Evolutionary conservation across 2,329 filamentous ascomycete genomes (phyloP), one percentile per base, ranked within the genome.

Genomic region (Cordyceps militaris): DNA sequence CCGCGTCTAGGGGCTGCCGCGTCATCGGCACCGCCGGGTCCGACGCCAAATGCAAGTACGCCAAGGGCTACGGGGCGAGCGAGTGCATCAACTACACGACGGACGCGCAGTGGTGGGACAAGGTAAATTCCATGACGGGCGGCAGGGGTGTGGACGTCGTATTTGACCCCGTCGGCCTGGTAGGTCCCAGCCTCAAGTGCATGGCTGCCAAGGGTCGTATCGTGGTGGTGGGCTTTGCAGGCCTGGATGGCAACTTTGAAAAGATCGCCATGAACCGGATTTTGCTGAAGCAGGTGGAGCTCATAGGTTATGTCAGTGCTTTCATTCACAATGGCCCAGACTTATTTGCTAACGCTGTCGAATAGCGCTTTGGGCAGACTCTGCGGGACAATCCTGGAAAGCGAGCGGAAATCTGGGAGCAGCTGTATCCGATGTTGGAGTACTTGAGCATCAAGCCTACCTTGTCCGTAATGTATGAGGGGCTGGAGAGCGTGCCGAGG

Each of bases 181-280:
- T 85, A 8, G 74, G 79, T 60, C 74, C 75, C 59, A 80, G 78
- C 40, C 65, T 85, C 28, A 76, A 76, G 59, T 82, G 80, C 61
- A 67, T 82, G 32, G 79, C 73, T 24, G 78, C 82, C 64, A 73
- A 75, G 36, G 82, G 81, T 0, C 70, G 76, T 32, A 68, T 86
- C 19, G 72, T 86, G 2, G 70, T 85, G 28, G 73, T 84, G 2
- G 82, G 82, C 0, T 86, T 85, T 64, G 82, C 81, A 6, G 82
- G 78, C 1, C 71, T 76, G 50, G 74, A 67, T 16, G 79, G 79
- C 0, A 68, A 76, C 8, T 78, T 84, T 70, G 82, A 85, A 65
- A 71, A 73, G 40, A 71, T 84, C 49, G 73, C 74, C 30, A 78
- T 81, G 73, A 83, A 84, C 61, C 70, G 78, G 26, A 68, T 84